Base-by-base conservation (phyloP, 805 yeast genomes). In the Wickerhamiella hasegawae region DNA sequence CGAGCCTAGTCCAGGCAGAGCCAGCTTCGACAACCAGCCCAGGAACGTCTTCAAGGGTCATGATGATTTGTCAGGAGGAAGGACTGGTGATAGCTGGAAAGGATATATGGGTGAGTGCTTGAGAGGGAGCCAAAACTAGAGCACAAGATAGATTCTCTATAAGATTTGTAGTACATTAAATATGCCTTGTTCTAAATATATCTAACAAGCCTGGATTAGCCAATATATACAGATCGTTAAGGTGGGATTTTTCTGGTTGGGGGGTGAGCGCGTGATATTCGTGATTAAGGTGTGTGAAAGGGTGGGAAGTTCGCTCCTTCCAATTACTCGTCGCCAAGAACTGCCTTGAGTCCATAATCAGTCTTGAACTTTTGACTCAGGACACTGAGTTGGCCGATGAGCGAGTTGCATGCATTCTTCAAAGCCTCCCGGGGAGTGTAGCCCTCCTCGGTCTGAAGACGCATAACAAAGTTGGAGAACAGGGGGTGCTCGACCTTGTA, bases 401-500 rank as follows among this genome's bases (percentile, higher is more conserved):
- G 68, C 31, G 76, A 65, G 42, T 81, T 71, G 57, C 96, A 85
- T 2, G 98, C 97, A 48, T 79, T 81, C 51, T 71, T 78, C 51
- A 90, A 66, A 1, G 97, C 97, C 40, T 77, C 83, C 51, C 76
- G 73, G 21, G 98, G 98, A 27, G 83, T 69, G 54, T 84, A 84
- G 35, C 90, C 94, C 46, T 90, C 97, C 48, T 82, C 94, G 0
- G 97, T 87, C 58, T 90, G 99, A 25, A 90, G 70, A 60, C 98
- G 73, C 73, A 90, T 72, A 31, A 87, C 75, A 49, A 90, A 90
- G 55, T 81, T 82, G 27, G 98, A 96, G 59, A 90, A 90, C 44
- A 90, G 65, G 6, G 99, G 99, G 60, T 90, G 99, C 60, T 90
- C 97, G 30, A 90, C 84, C 57, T 90, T 90, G 66, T 90, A 90